phyloP scores from a whole-genome alignment of 805 yeast species.

The Zygosaccharomyces siamensis region DNA sequence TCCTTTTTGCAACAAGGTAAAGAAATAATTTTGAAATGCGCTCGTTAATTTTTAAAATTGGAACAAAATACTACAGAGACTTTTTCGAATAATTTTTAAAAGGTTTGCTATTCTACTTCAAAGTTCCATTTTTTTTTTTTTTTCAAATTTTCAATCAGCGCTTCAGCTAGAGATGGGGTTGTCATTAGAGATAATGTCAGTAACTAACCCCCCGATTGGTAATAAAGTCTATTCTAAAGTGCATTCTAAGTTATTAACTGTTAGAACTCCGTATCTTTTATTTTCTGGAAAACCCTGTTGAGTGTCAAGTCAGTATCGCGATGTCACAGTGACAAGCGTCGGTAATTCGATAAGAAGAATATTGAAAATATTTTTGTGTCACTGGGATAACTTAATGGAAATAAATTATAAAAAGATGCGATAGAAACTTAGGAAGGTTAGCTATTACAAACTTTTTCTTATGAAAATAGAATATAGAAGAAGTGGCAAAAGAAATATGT shows the following conservation, averaged over 20 bases:
- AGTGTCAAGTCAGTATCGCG: no score
- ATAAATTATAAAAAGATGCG: neutral
- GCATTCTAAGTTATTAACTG: neutral
- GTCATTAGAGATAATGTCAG: neutral
- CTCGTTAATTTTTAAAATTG: slow-evolving; percentile 73
- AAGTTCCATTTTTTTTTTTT: slow-evolving; percentile 14
- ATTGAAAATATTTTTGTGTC: neutral
- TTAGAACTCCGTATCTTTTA: neutral
- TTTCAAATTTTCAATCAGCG: neutral
- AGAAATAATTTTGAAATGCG: slow-evolving; percentile 58
- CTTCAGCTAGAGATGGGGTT: neutral
- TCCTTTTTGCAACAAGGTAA: slow-evolving; percentile 25
- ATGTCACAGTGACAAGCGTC: neutral
- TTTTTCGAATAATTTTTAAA: slow-evolving; percentile 48
- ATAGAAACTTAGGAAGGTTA: neutral
- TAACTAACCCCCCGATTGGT: no score
- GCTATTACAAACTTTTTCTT: neutral
- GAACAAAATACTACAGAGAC: slow-evolving; percentile 51
- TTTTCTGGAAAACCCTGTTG: neutral
- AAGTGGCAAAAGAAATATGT: slow-evolving; percentile 11
- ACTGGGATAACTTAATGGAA: neutral
- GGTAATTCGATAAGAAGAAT: neutral
- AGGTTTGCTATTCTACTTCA: slow-evolving; percentile 19
- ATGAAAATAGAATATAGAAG: neutral
- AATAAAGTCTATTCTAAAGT: no score